Percentiles rank a stretch among this genome's conserved stretches.
phyloP scores from a whole-genome alignment of 2,329 filamentous ascomycete genomes.

The Dryadomyces sulphureus region DNA sequence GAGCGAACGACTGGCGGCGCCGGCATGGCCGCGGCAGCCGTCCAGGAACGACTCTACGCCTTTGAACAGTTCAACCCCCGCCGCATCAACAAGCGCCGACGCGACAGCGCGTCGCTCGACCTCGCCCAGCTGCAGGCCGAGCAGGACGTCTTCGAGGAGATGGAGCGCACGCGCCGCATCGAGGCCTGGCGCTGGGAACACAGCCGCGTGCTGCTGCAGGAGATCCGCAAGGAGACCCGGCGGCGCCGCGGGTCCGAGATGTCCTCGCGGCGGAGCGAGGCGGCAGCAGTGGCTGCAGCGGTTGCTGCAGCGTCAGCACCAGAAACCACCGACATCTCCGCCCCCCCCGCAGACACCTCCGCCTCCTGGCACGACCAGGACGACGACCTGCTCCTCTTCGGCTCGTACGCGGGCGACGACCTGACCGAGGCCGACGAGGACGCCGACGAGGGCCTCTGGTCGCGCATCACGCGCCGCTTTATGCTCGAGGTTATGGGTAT shows the following conservation, averaged over 20 bases:
- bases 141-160: constrained; percentile 42
- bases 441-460: constrained; percentile 53
- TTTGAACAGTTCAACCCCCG: constrained; percentile 76
- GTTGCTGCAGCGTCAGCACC: background rate
- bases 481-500: constrained; percentile 84
- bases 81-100: constrained; percentile 35
- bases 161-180: constrained; percentile 69
- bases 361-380: constrained; percentile 37
- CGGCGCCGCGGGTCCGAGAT: constrained; percentile 49
- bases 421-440: constrained; percentile 16
- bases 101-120: constrained; percentile 40
- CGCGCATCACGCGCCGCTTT: constrained; percentile 68
- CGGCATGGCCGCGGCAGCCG: constrained; percentile 34
- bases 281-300: background rate
- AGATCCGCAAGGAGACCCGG: constrained; percentile 75
- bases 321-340: background rate
- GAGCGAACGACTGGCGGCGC: constrained; percentile 25
- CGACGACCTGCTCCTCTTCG: constrained; percentile 13
- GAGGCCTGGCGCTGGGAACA: constrained; percentile 89
- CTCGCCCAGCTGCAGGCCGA: constrained; percentile 35
- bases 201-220: constrained; percentile 68
- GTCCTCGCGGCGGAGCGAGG: constrained; percentile 18
- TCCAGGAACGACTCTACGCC: constrained; percentile 77
- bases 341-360: background rate
- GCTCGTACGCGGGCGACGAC: background rate